These are phyloP conservation scores for Verbascum thapsus DNA, from an alignment of 257 asterid species.

Conservation along the genomic window DNA sequence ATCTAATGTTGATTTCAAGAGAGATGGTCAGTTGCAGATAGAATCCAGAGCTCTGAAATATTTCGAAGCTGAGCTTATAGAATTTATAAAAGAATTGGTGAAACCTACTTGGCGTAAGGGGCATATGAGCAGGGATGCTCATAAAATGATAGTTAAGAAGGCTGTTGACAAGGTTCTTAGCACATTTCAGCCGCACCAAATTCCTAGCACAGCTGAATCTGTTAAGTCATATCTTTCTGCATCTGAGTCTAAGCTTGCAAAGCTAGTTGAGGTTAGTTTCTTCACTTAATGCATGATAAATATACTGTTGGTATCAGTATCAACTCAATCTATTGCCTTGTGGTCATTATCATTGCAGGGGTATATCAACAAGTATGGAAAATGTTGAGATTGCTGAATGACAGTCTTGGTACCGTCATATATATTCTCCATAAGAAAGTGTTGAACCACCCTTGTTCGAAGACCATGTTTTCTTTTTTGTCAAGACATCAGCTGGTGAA, in stretches of 20 bases:
- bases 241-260: conserved; percentile 62
- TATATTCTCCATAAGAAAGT: conserved; percentile 26
- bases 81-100: conserved; percentile 71
- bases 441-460: conserved; percentile 31
- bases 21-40: conserved; percentile 36
- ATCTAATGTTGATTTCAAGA: conserved; percentile 37
- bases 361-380: conserved; percentile 67
- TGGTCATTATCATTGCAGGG: conserved; percentile 69
- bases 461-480: conserved; percentile 9
- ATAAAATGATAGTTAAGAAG: conserved; percentile 77
- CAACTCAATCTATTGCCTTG: conserved; percentile 32
- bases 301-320: conserved; percentile 16
- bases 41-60: conserved; percentile 52
- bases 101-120: conserved; percentile 85
- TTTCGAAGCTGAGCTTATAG: conserved; percentile 73
- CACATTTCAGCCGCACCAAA: conserved; percentile 60
- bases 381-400: conserved; percentile 44
- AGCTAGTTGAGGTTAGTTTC: conserved; percentile 83
- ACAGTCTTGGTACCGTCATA: conserved; percentile 22
- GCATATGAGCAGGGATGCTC: conserved; percentile 73
- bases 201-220: conserved; percentile 70
- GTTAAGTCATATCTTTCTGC: conserved; percentile 53
- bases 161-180: conserved; percentile 68
- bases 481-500: conserved; percentile 27
- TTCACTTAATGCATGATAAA: conserved; percentile 24